Conservation (phyloP, 2,329 filamentous ascomycete genomes). For the Blumeria graminis region DNA sequence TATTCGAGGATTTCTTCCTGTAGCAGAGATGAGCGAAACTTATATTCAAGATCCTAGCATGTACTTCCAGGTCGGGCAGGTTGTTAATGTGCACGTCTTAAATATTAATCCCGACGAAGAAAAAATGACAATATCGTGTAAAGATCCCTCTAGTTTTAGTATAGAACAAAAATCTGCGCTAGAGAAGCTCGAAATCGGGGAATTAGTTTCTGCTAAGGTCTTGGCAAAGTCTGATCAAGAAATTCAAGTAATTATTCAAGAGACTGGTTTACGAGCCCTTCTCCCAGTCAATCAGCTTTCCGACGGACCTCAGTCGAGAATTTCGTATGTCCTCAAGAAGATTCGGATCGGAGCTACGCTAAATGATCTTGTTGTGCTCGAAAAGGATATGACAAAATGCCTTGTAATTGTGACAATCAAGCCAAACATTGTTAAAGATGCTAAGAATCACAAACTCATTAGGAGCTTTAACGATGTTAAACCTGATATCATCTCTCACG, state of each 20-base stretch:
- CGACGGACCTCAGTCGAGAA: conserved; percentile 64
- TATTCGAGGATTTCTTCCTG: conserved; percentile 67
- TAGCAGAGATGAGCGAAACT: conserved; percentile 94
- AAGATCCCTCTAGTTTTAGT: conserved; percentile 59
- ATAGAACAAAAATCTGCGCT: conserved; percentile 53
- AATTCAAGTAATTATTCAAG: conserved; percentile 51
- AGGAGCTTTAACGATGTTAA: conserved; percentile 45
- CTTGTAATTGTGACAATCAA: conserved; percentile 63
- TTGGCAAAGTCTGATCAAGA: conserved; percentile 61
- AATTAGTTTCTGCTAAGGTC: conserved; percentile 53
- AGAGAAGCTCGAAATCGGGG: conserved; percentile 46
- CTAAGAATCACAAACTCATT: conserved; percentile 48
- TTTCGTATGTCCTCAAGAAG: conserved; percentile 50
- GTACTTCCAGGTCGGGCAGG: conserved; percentile 77
- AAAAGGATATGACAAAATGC: conserved; percentile 57
- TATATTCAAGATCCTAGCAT: conserved; percentile 74
- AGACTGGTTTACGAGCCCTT: conserved; percentile 50
- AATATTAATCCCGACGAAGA: conserved; percentile 47
- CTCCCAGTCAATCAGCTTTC: conserved; percentile 58
- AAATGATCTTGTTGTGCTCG: conserved; percentile 60
- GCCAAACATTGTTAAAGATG: conserved; percentile 53
- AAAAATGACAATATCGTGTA: conserved; percentile 75
- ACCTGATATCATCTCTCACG: conserved; percentile 42
- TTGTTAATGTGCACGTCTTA: conserved; percentile 72
- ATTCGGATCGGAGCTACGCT: conserved; percentile 68